phyloP scores from a whole-genome alignment of 225 moss, liverwort and hornwort species.

The Sphagnum tenellum region DNA sequence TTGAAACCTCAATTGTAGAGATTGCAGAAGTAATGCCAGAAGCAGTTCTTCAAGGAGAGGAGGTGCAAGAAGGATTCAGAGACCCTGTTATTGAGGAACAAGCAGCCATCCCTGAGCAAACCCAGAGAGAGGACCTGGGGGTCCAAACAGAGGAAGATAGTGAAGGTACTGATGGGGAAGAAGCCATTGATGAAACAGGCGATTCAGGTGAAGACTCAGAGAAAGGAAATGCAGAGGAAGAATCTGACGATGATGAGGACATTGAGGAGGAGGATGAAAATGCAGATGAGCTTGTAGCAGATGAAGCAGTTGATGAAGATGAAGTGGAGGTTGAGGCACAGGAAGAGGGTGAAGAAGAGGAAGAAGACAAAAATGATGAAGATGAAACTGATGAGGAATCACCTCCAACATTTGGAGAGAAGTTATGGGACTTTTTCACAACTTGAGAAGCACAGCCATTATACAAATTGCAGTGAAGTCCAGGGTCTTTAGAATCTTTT shows the following conservation, averaged over 20 bases:
- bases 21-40: constrained; percentile 18
- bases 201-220: constrained; percentile 37
- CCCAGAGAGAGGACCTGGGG: constrained; percentile 11
- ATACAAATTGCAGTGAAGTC: no score
- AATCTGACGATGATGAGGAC: constrained; percentile 20
- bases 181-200: constrained; percentile 24
- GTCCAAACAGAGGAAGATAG: constrained; percentile 10
- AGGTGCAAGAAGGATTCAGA: neutral
- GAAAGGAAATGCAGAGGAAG: constrained; percentile 16
- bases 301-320: constrained; percentile 37
- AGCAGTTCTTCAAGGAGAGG: constrained; percentile 13
- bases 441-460: constrained; percentile 27
- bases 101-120: constrained; percentile 9
- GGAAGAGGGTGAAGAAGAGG: constrained; percentile 10
- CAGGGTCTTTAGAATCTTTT: no score
- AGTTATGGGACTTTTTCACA: constrained; percentile 92
- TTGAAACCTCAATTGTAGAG: constrained; percentile 19
- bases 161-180: constrained; percentile 10
- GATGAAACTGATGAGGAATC: constrained; percentile 43
- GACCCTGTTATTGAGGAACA: constrained; percentile 3
- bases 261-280: constrained; percentile 16
- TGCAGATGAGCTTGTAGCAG: constrained; percentile 3
- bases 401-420: constrained; percentile 48
- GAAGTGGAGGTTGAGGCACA: constrained; percentile 11
- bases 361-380: constrained; percentile 28